Conservation (phyloP, 208 protist species). For the Trypanosoma brucei region DNA sequence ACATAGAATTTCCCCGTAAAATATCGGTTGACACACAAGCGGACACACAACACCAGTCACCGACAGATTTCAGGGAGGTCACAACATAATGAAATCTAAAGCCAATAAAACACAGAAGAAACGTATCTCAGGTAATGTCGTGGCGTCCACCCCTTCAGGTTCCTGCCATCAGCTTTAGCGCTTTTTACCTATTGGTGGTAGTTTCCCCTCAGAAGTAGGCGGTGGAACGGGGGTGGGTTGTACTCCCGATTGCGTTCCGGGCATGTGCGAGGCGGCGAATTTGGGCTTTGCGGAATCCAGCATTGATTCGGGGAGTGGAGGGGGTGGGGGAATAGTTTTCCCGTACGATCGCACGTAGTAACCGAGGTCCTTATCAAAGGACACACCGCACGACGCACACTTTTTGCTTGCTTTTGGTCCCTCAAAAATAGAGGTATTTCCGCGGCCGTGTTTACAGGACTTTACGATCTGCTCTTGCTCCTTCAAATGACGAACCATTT, state of each 20-base stretch:
- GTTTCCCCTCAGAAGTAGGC: not conserved
- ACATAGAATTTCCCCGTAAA: too few relatives aligned
- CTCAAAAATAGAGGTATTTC: constrained; percentile 53
- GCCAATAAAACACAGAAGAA: too few relatives aligned
- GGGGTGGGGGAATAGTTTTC: constrained; percentile 16
- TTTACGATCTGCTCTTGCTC: constrained; percentile 55
- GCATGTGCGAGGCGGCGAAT: not conserved
- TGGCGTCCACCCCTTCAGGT: too few relatives aligned
- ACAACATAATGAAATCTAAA: too few relatives aligned
- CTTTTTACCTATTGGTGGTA: too few relatives aligned
- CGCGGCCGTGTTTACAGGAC: constrained; percentile 55
- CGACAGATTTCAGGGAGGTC: too few relatives aligned
- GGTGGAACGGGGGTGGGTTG: not conserved
- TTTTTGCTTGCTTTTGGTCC: constrained; percentile 33
- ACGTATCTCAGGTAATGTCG: too few relatives aligned
- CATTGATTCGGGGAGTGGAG: not conserved
- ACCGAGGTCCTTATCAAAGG: constrained; percentile 56
- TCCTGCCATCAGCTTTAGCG: too few relatives aligned
- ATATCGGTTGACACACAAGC: too few relatives aligned
- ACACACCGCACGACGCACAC: constrained; percentile 61
- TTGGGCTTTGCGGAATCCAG: not conserved
- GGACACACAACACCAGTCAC: too few relatives aligned
- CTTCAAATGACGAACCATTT: constrained; percentile 31
- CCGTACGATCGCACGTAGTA: constrained; percentile 65
- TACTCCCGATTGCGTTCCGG: not conserved